Base-by-base conservation (phyloP, 2,329 filamentous ascomycete genomes). In the Pseudocercospora cruenta region DNA sequence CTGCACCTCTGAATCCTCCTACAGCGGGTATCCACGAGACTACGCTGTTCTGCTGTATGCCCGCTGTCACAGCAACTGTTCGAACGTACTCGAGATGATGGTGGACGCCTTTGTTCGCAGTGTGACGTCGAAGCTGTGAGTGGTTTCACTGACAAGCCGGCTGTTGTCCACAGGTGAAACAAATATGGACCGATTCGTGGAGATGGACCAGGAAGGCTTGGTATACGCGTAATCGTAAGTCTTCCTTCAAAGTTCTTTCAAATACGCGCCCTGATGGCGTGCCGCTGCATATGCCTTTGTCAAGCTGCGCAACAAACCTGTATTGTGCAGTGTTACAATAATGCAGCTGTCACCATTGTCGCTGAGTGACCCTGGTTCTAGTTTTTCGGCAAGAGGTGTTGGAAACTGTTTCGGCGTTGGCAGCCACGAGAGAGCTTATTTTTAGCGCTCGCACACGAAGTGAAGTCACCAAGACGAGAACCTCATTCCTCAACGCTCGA, bases 221-320 rank as follows among this genome's bases (percentile, higher is more conserved):
- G 53, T 21, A 33, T 55, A 55, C 53, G 24, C 53, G 53, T 55
- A 55, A 55, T 55, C 53, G 53, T 55, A 28, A 28, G 53, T 9
- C n/a, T 31, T 19, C 22, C 53, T 55, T 19, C 53, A 55, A 51
- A 51, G 6, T 21, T 26, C 47, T 21, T 26, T 21, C 47, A 22
- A 21, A 24, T 26, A 22, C 8, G 19, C 45, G n/a, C 45, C 19
- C 45, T 21, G 22, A 49, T 49, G 45, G 45, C n/a, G 19, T 49
- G 45, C 45, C 45, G 45, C 45, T 49, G 45, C 45, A 49, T 21
- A 24, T 8, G 6, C 12, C 14, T 16, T 19, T 19, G 28, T 45
- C 39, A 45, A 19, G 39, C 14, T 19, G 39, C 19, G 39, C 39
- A 45, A 45, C 39, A 45, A 45, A 45, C 39, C 39, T 31, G 28